phyloP scores from a whole-genome alignment of 441 rosid genomes.

The Syzygium malaccense region DNA sequence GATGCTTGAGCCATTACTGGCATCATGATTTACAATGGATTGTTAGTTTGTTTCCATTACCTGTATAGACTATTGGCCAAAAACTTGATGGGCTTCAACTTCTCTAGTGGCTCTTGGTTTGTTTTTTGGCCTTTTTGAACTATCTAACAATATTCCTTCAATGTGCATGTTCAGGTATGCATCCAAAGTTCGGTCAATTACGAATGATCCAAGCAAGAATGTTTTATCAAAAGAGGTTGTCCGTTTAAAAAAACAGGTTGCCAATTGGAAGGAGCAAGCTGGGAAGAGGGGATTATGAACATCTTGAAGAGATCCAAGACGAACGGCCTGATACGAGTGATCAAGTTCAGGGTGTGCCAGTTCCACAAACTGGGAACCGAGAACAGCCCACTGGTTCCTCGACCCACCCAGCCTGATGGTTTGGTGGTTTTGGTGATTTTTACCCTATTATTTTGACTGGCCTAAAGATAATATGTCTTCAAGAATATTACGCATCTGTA shows the following conservation, averaged over 20 bases:
- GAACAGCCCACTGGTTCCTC: too few relatives aligned
- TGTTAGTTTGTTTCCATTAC: not conserved
- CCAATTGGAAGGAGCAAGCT: slow-evolving; percentile 87
- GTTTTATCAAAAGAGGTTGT: slow-evolving; percentile 76
- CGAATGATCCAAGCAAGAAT: slow-evolving; percentile 84
- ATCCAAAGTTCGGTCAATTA: slow-evolving; percentile 75
- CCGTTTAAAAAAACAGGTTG: slow-evolving; percentile 67
- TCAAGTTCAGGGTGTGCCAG: too few relatives aligned
- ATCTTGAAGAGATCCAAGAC: slow-evolving; percentile 72
- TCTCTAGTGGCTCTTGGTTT: not conserved
- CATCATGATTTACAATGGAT: not conserved
- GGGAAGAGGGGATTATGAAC: slow-evolving; percentile 70
- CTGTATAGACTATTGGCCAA: not conserved
- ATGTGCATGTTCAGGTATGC: slow-evolving; percentile 51
- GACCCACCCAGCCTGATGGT: too few relatives aligned
- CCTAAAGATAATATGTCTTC: not conserved
- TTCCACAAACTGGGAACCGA: too few relatives aligned
- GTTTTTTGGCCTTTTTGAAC: not conserved
- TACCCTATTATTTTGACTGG: not conserved
- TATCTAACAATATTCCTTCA: not conserved
- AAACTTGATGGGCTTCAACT: not conserved
- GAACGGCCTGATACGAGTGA: slow-evolving; percentile 6
- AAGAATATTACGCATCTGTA: not conserved
- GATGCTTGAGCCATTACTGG: not conserved
- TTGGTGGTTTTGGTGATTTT: too few relatives aligned